Conservation (phyloP, 768 basidiomycete genomes). For the Trametes gibbosa region DNA sequence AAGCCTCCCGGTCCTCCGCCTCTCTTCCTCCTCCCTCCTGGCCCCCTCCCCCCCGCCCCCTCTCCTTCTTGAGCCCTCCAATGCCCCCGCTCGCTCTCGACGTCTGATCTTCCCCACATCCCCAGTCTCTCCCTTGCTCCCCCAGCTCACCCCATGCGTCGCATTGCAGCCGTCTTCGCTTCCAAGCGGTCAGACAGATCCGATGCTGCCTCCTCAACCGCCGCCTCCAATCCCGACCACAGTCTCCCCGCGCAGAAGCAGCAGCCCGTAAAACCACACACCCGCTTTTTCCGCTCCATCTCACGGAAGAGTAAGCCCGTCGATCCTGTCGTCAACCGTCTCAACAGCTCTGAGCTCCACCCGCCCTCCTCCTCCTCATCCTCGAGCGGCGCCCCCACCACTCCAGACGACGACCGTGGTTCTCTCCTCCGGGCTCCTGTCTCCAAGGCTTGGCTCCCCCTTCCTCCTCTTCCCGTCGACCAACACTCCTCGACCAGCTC, state of each 20-base stretch:
- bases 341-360: conserved; percentile 28
- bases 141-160: conserved; percentile 15
- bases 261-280: conserved; percentile 12
- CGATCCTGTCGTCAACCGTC: conserved; percentile 29
- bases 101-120: conserved; percentile 12
- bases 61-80: conserved; percentile 8
- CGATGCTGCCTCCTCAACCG: conserved; percentile 26
- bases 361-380: conserved; percentile 49
- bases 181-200: conserved; percentile 42
- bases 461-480: conserved; percentile 6
- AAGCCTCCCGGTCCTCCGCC: conserved; percentile 4
- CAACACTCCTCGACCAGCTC: conserved; percentile 8
- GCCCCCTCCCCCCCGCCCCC: conserved; percentile 11
- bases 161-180: conserved; percentile 53
- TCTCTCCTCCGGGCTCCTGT: conserved; percentile 9
- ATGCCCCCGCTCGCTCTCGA: conserved; percentile 11
- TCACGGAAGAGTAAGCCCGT: conserved; percentile 28
- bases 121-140: background rate
- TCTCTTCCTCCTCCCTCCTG: conserved; percentile 7
- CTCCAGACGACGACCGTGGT: conserved; percentile 49
- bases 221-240: conserved; percentile 17
- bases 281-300: conserved; percentile 29
- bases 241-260: background rate
- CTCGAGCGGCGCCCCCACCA: conserved; percentile 52
- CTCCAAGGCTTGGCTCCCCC: conserved; percentile 17